Conservation (phyloP, 2,329 filamentous ascomycete species). For the Cadophora sp. region DNA sequence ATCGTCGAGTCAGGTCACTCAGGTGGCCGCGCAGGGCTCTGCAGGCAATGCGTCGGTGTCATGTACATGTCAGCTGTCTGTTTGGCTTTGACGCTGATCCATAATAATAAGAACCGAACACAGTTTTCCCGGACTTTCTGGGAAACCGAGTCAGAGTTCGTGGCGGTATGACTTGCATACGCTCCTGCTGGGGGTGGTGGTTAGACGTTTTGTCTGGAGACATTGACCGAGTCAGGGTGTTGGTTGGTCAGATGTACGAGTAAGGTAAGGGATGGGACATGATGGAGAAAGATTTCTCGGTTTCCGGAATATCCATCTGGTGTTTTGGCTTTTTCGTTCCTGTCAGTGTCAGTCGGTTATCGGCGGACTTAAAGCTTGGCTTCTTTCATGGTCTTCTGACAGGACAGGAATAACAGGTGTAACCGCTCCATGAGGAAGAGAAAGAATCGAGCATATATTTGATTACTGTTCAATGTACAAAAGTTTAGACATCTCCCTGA, state of each 20-base stretch:
- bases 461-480: not conserved
- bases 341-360: not conserved
- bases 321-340: not conserved
- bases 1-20: slow-evolving; percentile 4
- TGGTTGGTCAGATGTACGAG: slow-evolving; percentile 8
- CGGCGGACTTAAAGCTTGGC: not conserved
- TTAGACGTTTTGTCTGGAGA: not conserved
- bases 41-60: not conserved
- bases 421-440: not conserved
- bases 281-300: not conserved
- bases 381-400: not conserved
- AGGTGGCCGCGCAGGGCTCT: not conserved
- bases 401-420: not conserved
- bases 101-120: not conserved
- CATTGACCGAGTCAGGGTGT: not conserved
- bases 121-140: not conserved
- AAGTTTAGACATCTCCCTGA: not conserved
- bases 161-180: slow-evolving; percentile 15
- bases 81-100: not conserved
- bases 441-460: not conserved
- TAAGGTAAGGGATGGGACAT: not conserved
- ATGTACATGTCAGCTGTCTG: not conserved
- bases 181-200: not conserved
- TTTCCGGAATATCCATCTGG: not conserved
- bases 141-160: too few species aligned